These are phyloP conservation scores for Phytopythium boreale DNA, from an alignment of 352 stramenopile species.

Conservation along the genomic window DNA sequence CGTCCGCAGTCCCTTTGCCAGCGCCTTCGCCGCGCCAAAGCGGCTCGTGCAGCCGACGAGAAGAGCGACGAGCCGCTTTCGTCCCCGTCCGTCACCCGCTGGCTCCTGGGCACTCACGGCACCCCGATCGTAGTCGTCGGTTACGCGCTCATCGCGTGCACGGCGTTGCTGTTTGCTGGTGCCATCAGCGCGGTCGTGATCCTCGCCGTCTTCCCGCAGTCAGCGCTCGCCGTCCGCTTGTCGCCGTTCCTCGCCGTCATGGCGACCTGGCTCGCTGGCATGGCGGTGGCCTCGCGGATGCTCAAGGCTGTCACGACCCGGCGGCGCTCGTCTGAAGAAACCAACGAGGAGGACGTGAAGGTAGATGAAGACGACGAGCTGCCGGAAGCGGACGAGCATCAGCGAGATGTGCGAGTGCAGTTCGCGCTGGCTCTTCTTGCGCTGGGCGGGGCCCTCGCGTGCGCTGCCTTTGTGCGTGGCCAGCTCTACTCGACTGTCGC, in stretches of 20 bases:
- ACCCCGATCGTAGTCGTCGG: neutral
- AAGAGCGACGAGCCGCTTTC: neutral
- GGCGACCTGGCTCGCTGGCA: slow-evolving; percentile 42
- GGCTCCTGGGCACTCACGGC: neutral
- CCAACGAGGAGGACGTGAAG: slow-evolving; percentile 5
- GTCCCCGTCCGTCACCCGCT: neutral
- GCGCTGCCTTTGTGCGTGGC: slow-evolving; percentile 59
- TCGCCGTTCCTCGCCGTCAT: slow-evolving; percentile 42
- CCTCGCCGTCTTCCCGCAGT: neutral
- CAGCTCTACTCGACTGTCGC: slow-evolving; percentile 72
- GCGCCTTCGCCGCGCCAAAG: neutral
- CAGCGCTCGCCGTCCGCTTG: slow-evolving; percentile 19
- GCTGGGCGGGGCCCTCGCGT: slow-evolving; percentile 23
- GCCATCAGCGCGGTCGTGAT: neutral
- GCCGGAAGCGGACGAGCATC: neutral
- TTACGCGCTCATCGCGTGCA: neutral
- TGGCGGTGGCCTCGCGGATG: slow-evolving; percentile 36
- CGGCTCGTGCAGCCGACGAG: neutral
- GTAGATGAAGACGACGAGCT: neutral
- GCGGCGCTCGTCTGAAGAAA: slow-evolving; percentile 7
- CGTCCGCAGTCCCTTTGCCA: neutral
- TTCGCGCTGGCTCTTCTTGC: slow-evolving; percentile 19
- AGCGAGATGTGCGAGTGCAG: slow-evolving; percentile 11
- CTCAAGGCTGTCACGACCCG: slow-evolving; percentile 32
- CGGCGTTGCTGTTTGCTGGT: slow-evolving; percentile 1